Evolutionary conservation across 129 eudicot genomes (phyloP), one percentile per base, ranked within the genome.

Genomic region (Tagetes patula): DNA sequence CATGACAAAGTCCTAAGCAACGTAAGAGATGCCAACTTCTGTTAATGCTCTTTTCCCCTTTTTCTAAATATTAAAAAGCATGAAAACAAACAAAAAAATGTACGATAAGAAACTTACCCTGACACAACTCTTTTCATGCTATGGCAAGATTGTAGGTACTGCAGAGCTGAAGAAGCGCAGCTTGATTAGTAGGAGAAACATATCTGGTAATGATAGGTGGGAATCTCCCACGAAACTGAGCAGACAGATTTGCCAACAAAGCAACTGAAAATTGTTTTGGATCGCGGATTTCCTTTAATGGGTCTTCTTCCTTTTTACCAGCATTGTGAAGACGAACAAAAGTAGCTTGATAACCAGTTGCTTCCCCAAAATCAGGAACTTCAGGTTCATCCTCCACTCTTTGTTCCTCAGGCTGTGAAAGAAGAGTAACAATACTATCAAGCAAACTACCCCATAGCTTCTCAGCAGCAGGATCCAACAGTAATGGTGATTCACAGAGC

Each of bases 321-420:
- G 90, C 97, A 85, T 90, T 94, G 72, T 88, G 85, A 59, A 94
- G 88, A 54, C 81, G 87, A 58, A 90, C 88, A 80, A 84, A 90
- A 3, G 97, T 86, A 9, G 99, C 91, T 70, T 81, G 86, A 72
- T 90, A 90, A 53, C 96, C 92, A 12, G 83, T 82, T 65, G 89
- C 81, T 71, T 90, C 97, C 48, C 83, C 85, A 79, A 94, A 90
- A 87, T 94, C 99, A 6, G 96, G 99, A 75, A 90, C 94, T 46
- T 94, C 99, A 13, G 87, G 81, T 77, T 94, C 99, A 71, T 94
- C 97, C 81, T 83, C 91, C 62, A 94, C 91, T 83, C 99, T 86
- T 27, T 87, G 85, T 83, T 93, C 87, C 74, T 90, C 99, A 1
- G 99, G 97, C 72, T 82, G 74, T 5, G 99, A 88, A 36, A 94